These are phyloP conservation scores for Lycium ferocissimum DNA, from an alignment of 257 asterid genomes.

Conservation along the genomic window DNA sequence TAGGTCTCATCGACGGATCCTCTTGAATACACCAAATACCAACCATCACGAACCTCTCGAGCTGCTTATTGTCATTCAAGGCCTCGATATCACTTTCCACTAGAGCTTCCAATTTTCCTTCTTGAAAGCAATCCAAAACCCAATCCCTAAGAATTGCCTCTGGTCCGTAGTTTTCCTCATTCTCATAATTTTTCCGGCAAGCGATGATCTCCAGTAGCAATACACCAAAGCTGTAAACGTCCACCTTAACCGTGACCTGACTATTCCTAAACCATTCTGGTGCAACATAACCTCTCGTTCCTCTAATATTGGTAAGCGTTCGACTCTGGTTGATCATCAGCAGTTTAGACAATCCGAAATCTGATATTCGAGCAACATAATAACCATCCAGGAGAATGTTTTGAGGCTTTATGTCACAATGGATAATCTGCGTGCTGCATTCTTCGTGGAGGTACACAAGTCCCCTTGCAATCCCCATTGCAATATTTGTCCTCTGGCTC, in stretches of 20 bases:
- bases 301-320: conserved; percentile 39
- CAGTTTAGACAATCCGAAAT: conserved; percentile 54
- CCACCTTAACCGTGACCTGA: conserved; percentile 42
- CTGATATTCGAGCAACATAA: conserved; percentile 41
- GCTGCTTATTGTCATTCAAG: too few species aligned
- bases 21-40: too few species aligned
- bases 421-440: conserved; percentile 61
- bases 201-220: conserved; percentile 46
- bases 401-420: conserved; percentile 63
- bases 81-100: too few species aligned
- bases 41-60: too few species aligned
- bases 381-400: conserved; percentile 51
- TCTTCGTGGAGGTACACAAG: conserved; percentile 62
- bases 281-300: conserved; percentile 53
- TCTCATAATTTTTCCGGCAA: conserved; percentile 32
- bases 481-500: conserved; percentile 52
- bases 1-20: too few species aligned
- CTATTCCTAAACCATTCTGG: conserved; percentile 52
- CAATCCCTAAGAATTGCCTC: conserved; percentile 34
- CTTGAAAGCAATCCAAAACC: conserved; percentile 8
- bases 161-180: conserved; percentile 10
- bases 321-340: conserved; percentile 43
- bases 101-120: too few species aligned
- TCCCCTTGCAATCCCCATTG: conserved; percentile 55
- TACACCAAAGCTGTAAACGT: conserved; percentile 51